Conservation (phyloP, 2,329 filamentous ascomycete species). For the Dryadomyces sulphureus region DNA sequence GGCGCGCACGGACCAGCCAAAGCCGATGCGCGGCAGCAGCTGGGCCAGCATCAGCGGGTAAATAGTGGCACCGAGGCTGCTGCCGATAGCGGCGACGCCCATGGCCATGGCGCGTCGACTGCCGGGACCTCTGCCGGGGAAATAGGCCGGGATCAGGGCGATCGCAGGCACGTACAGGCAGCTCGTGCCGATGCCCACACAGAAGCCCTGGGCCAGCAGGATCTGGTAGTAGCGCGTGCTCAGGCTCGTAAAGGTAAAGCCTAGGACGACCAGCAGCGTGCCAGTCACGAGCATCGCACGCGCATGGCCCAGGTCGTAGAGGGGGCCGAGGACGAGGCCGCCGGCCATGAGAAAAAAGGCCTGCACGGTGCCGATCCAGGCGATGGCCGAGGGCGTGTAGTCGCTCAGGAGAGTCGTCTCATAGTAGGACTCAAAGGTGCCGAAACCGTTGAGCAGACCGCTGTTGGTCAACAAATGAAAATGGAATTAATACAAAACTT, state of each 20-base stretch:
- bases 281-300: slow-evolving; percentile 21
- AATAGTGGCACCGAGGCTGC: slow-evolving; percentile 13
- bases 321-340: slow-evolving; percentile 24
- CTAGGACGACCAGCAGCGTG: slow-evolving; percentile 21
- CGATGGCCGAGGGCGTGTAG: slow-evolving; percentile 20
- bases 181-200: slow-evolving; percentile 22
- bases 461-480: background rate
- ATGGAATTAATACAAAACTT: too few species aligned
- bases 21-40: slow-evolving; percentile 11
- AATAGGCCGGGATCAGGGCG: slow-evolving; percentile 23
- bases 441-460: slow-evolving; percentile 27
- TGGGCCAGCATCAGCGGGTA: slow-evolving; percentile 14
- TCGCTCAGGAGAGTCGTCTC: slow-evolving; percentile 19
- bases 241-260: slow-evolving; percentile 30
- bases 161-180: slow-evolving; percentile 20
- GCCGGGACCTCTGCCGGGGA: background rate
- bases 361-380: slow-evolving; percentile 28
- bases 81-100: slow-evolving; percentile 13
- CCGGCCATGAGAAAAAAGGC: slow-evolving; percentile 24
- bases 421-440: slow-evolving; percentile 31
- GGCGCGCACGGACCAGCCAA: slow-evolving; percentile 15
- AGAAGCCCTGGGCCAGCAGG: slow-evolving; percentile 23
- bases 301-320: slow-evolving; percentile 28
- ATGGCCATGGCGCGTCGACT: slow-evolving; percentile 9
- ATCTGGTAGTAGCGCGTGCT: slow-evolving; percentile 28